Conservation (phyloP, 306 rosid genomes). For the Glycine latifolia region DNA sequence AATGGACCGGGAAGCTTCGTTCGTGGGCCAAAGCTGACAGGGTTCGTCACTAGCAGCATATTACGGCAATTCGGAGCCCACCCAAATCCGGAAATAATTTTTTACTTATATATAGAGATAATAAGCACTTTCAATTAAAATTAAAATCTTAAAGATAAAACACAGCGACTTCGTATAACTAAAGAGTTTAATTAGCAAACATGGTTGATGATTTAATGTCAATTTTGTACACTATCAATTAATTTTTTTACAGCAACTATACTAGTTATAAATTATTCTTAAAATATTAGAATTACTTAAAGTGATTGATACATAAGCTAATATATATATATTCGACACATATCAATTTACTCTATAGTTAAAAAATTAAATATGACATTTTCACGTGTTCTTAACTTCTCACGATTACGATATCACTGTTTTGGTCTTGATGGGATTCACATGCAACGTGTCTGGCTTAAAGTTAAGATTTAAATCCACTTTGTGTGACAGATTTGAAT, state of each 20-base stretch:
- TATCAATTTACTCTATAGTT: neutral
- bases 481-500: neutral
- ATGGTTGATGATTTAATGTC: no score
- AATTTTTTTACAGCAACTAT: no score
- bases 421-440: constrained; percentile 15
- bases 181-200: no score
- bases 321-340: no score
- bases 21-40: constrained; percentile 34
- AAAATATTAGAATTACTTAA: no score
- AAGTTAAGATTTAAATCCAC: constrained; percentile 6
- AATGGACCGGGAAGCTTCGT: neutral
- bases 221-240: no score
- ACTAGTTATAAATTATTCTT: no score
- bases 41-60: neutral
- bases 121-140: no score
- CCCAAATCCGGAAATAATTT: neutral
- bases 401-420: neutral
- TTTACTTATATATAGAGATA: no score
- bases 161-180: no score
- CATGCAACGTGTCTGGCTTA: neutral
- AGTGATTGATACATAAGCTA: no score
- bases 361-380: neutral
- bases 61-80: constrained; percentile 4
- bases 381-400: constrained; percentile 3
- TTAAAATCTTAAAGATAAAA: no score